phyloP scores from a whole-genome alignment of 2,329 filamentous ascomycete species.

The Scedosporium aurantiacum region DNA sequence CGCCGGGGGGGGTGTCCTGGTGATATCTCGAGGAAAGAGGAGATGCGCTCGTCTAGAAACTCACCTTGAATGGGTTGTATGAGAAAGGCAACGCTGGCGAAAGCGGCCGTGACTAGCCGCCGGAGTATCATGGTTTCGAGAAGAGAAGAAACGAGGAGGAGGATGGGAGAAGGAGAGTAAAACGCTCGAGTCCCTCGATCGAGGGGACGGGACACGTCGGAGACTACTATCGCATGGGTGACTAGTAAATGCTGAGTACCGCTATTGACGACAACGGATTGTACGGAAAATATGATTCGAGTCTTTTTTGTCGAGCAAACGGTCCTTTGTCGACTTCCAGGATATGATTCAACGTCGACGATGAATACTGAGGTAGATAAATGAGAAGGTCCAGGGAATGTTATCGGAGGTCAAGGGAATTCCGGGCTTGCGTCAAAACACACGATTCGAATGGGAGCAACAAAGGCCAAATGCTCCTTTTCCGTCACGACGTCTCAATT shows the following conservation, averaged over 20 bases:
- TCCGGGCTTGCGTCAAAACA: no score
- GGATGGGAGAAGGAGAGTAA: not conserved
- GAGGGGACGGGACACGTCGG: not conserved
- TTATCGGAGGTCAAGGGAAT: no score
- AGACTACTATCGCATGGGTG: not conserved
- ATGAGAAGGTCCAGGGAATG: no score
- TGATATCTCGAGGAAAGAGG: no score
- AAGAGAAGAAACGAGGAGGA: not conserved
- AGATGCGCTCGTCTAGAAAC: conserved; percentile 5
- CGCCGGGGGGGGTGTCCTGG: no score
- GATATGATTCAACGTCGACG: no score
- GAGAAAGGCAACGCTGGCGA: conserved; percentile 20
- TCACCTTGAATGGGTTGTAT: conserved; percentile 21
- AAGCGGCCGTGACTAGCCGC: conserved; percentile 19
- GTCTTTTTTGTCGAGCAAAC: not conserved
- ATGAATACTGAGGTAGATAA: no score
- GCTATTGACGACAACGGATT: not conserved
- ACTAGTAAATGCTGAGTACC: not conserved
- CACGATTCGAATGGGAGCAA: not conserved
- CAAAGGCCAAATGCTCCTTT: not conserved
- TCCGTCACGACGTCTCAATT: not conserved
- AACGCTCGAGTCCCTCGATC: not conserved
- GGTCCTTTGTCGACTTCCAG: not conserved
- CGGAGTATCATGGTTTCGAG: conserved; percentile 21
- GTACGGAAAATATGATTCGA: not conserved